A percentile compares a stretch with the other conserved stretches of the same genome.
phyloP scores from a whole-genome alignment of 192 early-diverging fungal species.

The Coemansia sp. region DNA sequence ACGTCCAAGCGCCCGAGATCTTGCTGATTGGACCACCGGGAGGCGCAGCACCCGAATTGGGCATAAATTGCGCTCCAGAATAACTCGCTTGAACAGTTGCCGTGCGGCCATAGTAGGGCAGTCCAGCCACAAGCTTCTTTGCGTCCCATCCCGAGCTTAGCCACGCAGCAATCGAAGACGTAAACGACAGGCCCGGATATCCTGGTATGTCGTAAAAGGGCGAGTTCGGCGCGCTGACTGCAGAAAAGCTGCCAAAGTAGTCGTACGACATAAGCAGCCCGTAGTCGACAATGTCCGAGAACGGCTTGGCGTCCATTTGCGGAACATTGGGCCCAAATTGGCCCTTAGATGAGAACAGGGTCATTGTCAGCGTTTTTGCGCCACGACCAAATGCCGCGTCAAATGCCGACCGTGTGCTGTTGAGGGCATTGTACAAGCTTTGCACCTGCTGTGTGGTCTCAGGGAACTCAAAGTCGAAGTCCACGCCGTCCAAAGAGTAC shows the following conservation, averaged over 20 bases:
- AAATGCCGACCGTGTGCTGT: slow-evolving; percentile 59
- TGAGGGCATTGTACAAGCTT: slow-evolving; percentile 60
- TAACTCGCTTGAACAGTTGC: slow-evolving; percentile 17
- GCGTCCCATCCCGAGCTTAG: slow-evolving; percentile 59
- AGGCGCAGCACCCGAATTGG: slow-evolving; percentile 32
- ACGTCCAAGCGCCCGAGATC: slow-evolving; percentile 52
- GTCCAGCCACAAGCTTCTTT: slow-evolving; percentile 64
- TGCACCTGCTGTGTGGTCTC: slow-evolving; percentile 59
- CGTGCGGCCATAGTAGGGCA: slow-evolving; percentile 67
- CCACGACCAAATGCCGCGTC: slow-evolving; percentile 51
- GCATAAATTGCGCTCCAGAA: slow-evolving; percentile 32
- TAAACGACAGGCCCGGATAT: slow-evolving; percentile 51
- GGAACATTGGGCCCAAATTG: slow-evolving; percentile 55
- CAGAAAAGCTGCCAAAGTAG: slow-evolving; percentile 61
- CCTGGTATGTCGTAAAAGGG: slow-evolving; percentile 47
- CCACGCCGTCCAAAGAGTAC: slow-evolving; percentile 62
- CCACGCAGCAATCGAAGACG: slow-evolving; percentile 58
- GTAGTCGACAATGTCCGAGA: slow-evolving; percentile 64
- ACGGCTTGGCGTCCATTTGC: slow-evolving; percentile 59
- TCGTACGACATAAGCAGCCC: slow-evolving; percentile 78
- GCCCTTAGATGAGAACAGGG: slow-evolving; percentile 60
- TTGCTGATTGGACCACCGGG: slow-evolving; percentile 45
- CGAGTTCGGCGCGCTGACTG: slow-evolving; percentile 59
- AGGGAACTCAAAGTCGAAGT: slow-evolving; percentile 67
- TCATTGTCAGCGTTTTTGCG: slow-evolving; percentile 63